A percentile compares a stretch with the other conserved stretches of the same genome.
Conservation (phyloP, 108 stramenopile genomes). For the Aurantiochytrium sp. region DNA sequence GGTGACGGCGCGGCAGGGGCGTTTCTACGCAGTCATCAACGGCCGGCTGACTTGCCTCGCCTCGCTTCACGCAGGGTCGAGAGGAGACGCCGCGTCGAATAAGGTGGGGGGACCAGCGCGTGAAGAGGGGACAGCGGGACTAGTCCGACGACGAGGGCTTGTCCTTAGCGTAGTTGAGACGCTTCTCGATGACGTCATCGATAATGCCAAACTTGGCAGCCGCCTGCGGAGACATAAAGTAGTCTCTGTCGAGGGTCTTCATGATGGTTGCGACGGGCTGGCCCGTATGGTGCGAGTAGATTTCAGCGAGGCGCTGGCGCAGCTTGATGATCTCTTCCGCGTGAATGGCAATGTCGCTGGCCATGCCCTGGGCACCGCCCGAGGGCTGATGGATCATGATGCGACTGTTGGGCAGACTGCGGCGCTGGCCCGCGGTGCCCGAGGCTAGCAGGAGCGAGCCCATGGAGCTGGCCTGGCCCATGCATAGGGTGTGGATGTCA, state of each 20-base stretch:
- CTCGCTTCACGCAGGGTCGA: no score
- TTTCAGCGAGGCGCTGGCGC: slow-evolving; percentile 61
- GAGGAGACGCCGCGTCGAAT: no score
- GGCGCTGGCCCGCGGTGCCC: slow-evolving; percentile 54
- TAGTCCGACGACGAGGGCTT: not conserved
- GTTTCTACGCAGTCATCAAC: no score
- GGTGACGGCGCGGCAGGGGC: no score
- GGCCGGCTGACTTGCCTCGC: no score
- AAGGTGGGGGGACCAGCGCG: no score
- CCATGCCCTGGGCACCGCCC: slow-evolving; percentile 92
- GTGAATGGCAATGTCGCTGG: slow-evolving; percentile 85
- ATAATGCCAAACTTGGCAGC: slow-evolving; percentile 85
- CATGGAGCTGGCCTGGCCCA: slow-evolving; percentile 96
- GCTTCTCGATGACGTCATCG: slow-evolving; percentile 75
- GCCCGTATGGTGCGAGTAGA: slow-evolving; percentile 81
- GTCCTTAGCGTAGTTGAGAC: slow-evolving; percentile 24
- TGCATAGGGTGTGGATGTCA: slow-evolving; percentile 84
- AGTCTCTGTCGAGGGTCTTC: slow-evolving; percentile 90
- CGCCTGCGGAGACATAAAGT: slow-evolving; percentile 76
- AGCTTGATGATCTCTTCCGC: slow-evolving; percentile 70
- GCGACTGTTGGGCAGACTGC: slow-evolving; percentile 42
- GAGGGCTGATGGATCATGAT: slow-evolving; percentile 92
- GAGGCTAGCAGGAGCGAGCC: slow-evolving; percentile 81
- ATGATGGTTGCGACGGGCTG: slow-evolving; percentile 71
- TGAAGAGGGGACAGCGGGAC: not conserved